Percentiles rank a stretch among this genome's conserved stretches.
phyloP scores from a whole-genome alignment of 495 filamentous ascomycete genomes.

The Podospora pseudopauciseta region DNA sequence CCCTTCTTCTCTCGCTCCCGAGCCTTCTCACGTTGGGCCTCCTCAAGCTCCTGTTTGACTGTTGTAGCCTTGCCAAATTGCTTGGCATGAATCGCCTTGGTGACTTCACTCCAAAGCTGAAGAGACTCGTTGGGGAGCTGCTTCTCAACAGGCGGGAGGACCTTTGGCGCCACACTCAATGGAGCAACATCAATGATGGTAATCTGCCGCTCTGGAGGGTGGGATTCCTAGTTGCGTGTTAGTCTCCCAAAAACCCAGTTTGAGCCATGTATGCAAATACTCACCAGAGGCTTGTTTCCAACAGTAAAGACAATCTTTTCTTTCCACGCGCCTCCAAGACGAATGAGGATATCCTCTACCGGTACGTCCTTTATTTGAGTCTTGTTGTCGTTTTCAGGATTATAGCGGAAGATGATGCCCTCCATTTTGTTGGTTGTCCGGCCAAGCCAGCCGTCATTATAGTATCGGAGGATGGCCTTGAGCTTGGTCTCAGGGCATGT shows the following conservation, averaged over 20 bases:
- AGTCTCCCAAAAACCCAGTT: background rate
- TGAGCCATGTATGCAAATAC: slow-evolving; percentile 15
- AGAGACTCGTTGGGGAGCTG: slow-evolving; percentile 90
- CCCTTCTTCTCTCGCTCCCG: slow-evolving; percentile 65
- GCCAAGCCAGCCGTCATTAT: slow-evolving; percentile 93
- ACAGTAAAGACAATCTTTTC: slow-evolving; percentile 54
- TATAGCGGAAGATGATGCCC: slow-evolving; percentile 85
- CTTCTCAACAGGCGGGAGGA: slow-evolving; percentile 65
- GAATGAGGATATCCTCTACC: slow-evolving; percentile 75
- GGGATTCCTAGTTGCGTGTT: slow-evolving; percentile 32
- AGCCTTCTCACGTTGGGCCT: slow-evolving; percentile 79
- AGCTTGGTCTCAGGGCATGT: slow-evolving; percentile 82
- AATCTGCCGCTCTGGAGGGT: slow-evolving; percentile 56
- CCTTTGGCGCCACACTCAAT: slow-evolving; percentile 70
- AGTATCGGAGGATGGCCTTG: slow-evolving; percentile 86
- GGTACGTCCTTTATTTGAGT: slow-evolving; percentile 78
- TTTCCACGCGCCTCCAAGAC: slow-evolving; percentile 78
- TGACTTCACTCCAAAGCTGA: slow-evolving; percentile 82
- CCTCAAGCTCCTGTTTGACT: slow-evolving; percentile 87
- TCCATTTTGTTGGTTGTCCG: slow-evolving; percentile 87
- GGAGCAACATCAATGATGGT: slow-evolving; percentile 83
- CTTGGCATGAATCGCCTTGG: slow-evolving; percentile 78
- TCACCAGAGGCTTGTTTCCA: slow-evolving; percentile 50
- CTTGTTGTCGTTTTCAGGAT: slow-evolving; percentile 74
- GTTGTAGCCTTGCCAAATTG: slow-evolving; percentile 80